phyloP scores from a whole-genome alignment of 2,329 filamentous ascomycete genomes.

The Phaeosphaeriaceae sp. region DNA sequence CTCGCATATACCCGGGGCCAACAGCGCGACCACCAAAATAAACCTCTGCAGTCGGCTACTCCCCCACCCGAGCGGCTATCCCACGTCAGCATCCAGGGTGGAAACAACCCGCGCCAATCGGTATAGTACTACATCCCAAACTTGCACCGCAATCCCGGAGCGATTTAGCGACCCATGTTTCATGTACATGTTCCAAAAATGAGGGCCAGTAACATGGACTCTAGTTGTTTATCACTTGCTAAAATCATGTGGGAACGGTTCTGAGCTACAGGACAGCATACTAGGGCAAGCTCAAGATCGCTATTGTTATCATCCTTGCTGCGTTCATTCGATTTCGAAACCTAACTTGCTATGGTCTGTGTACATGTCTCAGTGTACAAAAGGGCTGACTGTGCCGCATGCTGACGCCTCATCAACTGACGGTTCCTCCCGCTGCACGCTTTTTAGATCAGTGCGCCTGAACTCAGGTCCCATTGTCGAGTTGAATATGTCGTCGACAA shows the following conservation, averaged over 20 bases:
- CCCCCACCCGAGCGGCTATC: background rate
- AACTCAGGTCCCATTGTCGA: background rate
- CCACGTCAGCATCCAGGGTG: background rate
- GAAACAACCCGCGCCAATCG: background rate
- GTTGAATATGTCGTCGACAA: background rate
- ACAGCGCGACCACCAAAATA: background rate
- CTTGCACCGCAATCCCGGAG: background rate
- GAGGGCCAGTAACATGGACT: background rate
- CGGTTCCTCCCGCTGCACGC: constrained; percentile 1
- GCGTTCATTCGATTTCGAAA: background rate
- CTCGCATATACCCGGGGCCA: too few relatives aligned
- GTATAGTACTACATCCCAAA: background rate
- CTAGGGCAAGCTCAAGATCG: background rate
- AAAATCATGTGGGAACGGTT: too few relatives aligned
- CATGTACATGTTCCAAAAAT: background rate
- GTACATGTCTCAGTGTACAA: background rate
- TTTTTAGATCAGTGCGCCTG: background rate
- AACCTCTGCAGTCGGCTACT: background rate
- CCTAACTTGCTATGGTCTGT: background rate
- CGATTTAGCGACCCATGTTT: background rate
- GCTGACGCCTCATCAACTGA: background rate
- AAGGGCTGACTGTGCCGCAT: background rate
- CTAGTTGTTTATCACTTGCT: background rate
- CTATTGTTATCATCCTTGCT: background rate
- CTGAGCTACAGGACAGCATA: background rate